Evolutionary conservation across 768 basidiomycete genomes (phyloP), one percentile per base, ranked within the genome.

Genomic region (Lactifluus pinguis): DNA sequence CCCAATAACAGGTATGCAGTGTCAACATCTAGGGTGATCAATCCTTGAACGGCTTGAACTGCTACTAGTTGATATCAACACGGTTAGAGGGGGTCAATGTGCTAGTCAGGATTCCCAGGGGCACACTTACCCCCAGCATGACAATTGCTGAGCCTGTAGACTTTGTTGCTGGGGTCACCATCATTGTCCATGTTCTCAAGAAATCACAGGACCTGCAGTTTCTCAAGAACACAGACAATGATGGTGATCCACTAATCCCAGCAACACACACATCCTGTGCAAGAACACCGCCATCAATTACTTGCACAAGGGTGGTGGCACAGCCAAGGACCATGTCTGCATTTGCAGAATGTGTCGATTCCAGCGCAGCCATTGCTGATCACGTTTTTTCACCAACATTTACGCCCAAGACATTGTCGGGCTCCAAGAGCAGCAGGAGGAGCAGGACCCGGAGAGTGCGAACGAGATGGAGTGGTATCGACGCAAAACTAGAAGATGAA

Each of bases 241-340:
- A 44, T 19, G 72, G 69, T 66, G n/a, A n/a, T n/a, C n/a, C n/a
- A n/a, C n/a, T n/a, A 47, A 49, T 55, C 44, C 67, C 58, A 62
- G 74, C 53, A 55, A 60, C 49, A 69, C 54, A 64, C 74, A 75
- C 41, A 70, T 74, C 14, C 62, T 69, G 30, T 63, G 54, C 49
- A 25, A 66, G 67, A 44, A 71, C 36, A 71, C 69, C 61, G 69
- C 62, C 38, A 51, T 63, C 47, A 58, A 69, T 1, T 59, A 53
- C 41, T 49, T 44, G 57, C 15, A 21, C 44, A 55, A 25, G 7
- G 44, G 44, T 2, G 53, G 44, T n/a, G 15, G n/a, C n/a, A n/a
- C 54, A 34, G 2, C 54, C 17, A 0, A 0, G 6, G 11, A 55
- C 6, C 21, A 21, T 14, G 44, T 55, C 34, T 32, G 54, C 6